Evolutionary conservation across 2,329 filamentous ascomycete genomes (phyloP).

Genomic region (Diplodia intermedia): DNA sequence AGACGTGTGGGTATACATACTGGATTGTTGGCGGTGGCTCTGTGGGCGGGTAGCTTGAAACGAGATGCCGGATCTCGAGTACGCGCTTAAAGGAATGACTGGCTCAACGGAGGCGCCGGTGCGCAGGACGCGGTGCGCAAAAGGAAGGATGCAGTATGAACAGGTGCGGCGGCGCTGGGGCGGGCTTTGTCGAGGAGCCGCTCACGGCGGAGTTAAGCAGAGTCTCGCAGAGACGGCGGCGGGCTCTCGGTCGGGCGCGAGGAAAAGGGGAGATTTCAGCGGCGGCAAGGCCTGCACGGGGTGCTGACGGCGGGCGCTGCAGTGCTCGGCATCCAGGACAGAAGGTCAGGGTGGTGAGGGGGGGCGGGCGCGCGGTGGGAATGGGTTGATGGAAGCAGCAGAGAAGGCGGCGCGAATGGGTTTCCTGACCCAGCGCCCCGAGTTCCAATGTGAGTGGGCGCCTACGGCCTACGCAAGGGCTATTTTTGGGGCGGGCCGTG

Average conservation of each 20-base stretch:
- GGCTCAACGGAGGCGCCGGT: constrained; percentile 34
- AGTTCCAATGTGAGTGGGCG: constrained; percentile 10
- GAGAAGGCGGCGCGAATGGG: constrained; percentile 26
- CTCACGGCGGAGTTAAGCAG: constrained; percentile 26
- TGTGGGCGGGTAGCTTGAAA: constrained; percentile 42
- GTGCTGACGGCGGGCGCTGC: constrained; percentile 25
- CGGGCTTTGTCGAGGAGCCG: constrained; percentile 17
- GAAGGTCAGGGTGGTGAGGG: constrained; percentile 25
- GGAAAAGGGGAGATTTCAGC: constrained; percentile 25
- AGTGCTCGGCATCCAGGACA: constrained; percentile 32
- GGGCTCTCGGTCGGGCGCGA: constrained; percentile 27
- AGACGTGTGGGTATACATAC: constrained; percentile 41
- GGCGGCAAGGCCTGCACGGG: constrained; percentile 32
- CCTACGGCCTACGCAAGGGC: constrained; percentile 12
- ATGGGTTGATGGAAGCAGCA: constrained; percentile 29
- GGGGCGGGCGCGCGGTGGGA: constrained; percentile 20
- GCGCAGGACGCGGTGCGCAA: constrained; percentile 41
- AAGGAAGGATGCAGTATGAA: constrained; percentile 18
- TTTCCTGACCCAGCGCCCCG: constrained; percentile 9
- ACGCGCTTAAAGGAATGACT: constrained; percentile 51
- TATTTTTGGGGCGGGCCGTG: constrained; percentile 6
- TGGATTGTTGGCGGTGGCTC: constrained; percentile 36
- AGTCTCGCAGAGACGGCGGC: constrained; percentile 35
- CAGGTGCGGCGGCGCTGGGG: constrained; percentile 15
- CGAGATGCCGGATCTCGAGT: constrained; percentile 53